Base-by-base conservation (phyloP, 768 basidiomycete species). In the Boletus bicolor region DNA sequence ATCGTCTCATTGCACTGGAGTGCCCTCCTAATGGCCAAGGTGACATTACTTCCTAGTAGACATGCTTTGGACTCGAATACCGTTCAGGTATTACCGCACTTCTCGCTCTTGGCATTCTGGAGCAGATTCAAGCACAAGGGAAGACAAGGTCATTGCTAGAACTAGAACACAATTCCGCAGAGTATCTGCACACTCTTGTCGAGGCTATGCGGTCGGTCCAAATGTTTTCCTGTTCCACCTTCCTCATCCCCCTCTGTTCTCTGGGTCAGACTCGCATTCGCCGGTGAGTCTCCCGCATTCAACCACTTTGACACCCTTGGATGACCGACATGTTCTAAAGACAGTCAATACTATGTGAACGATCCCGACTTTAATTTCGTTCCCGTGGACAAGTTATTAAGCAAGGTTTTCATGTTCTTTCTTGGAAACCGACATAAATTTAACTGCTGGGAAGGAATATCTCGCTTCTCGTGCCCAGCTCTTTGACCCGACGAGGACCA, bases 11-110 rank as follows among this genome's bases (percentile, higher is more conserved):
- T 57, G 19, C 51, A 39, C 15, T 44, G 7, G 43, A 93, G 92
- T 96, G 93, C 64, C 96, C 95, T 8, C 96, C 96, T 0, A 98
- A 97, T 68, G 94, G 96, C 9, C 95, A 98, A 82, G 96, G 95
- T 66, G 12, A 56, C 50, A 43, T 43, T 21, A 12, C 28, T 44
- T 52, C 42, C n/a, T n/a, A 21, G 41, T 50, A 11, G 9, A 56
- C 12, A 17, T 21, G 44, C 24, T 19, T 38, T 46, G 44, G 44
- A 51, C 36, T 45, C 36, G 17, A 56, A 55, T 12, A 11, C 15
- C 39, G 21, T 38, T 44, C 52, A 87, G 85, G 87, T n/a, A 82
- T 99, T 41, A 96, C 95, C 5, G 92, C 97, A 0, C 79, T 98
- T 8, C 75, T 99, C 32, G 93, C 95, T 12, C 81, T 98, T 21